A percentile compares a stretch with the other conserved stretches of the same genome.
Evolutionary conservation across 495 filamentous ascomycete genomes (phyloP).

Genomic region (Podospora pseudopauciseta): DNA sequence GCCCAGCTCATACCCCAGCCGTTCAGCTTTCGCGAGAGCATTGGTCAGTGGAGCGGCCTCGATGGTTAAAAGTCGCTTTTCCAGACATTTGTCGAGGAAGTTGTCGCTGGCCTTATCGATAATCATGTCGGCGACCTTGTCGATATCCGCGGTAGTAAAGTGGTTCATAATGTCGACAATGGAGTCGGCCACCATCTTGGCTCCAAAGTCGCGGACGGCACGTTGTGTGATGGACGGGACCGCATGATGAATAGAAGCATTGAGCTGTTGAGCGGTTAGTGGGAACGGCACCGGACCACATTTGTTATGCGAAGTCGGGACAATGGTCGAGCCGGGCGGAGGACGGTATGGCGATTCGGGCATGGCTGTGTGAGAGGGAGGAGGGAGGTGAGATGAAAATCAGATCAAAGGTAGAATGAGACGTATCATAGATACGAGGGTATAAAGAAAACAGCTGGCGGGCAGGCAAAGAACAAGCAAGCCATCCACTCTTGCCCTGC

Average conservation of each 20-base stretch:
- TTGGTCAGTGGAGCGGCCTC: conserved; percentile 47
- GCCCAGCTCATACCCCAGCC: conserved; percentile 45
- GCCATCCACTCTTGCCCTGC: neutral
- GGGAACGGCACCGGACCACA: neutral
- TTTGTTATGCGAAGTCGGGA: neutral
- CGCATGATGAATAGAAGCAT: conserved; percentile 46
- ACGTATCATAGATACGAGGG: neutral
- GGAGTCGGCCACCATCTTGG: conserved; percentile 42
- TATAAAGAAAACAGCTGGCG: neutral
- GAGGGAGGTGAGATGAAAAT: neutral
- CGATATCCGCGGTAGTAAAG: conserved; percentile 34
- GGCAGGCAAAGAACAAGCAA: neutral
- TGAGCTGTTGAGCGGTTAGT: conserved; percentile 36
- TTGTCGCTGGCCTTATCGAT: conserved; percentile 40
- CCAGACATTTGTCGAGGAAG: conserved; percentile 47
- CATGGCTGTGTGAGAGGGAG: neutral
- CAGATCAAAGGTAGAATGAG: neutral
- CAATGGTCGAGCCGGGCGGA: neutral
- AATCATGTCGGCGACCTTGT: conserved; percentile 40
- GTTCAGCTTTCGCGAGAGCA: conserved; percentile 47
- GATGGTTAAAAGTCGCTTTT: conserved; percentile 45
- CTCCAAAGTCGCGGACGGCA: conserved; percentile 43
- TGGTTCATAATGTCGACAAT: conserved; percentile 40
- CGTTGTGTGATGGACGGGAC: conserved; percentile 36
- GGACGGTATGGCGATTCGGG: conserved; percentile 3